Evolutionary conservation across 495 filamentous ascomycete genomes (phyloP), one percentile per base, ranked within the genome.

Genomic region (Astrothelium subdiscretum): DNA sequence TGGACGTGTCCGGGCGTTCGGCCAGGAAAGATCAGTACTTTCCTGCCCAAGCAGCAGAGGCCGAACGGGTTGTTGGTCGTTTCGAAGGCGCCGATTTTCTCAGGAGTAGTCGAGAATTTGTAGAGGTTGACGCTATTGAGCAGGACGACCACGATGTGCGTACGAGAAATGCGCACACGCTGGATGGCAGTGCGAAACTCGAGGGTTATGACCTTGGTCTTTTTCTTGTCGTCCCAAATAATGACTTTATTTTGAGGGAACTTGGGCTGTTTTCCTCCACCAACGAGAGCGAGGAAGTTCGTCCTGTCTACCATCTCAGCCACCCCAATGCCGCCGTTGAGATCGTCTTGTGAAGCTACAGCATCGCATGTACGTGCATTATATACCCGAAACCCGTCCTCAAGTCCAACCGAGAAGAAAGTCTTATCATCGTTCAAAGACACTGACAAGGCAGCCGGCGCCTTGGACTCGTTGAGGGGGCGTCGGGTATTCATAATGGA

Each of bases 1-100:
- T 96, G 92, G n/a, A 97, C 86, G 66, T 98, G 94, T 26, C 95
- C 94, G 0, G 83, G 75, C 5, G 88, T 90, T 44, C 90, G 79
- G 26, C 91, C 92, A 0, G 92, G 94, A 67, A 97, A 95, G 22
- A 84, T 87, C 1, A 96, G 73, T 11, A 86, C 69, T 64, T 86
- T 85, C 27, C 85, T 72, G 2, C 89, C 86, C 18, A 98, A 74
- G 70, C 85, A 88, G 68, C 88, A 92, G 2, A 97, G 75, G 0
- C 94, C 94, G 62, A 85, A 75, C 5, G 85, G 83, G 71, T 98
- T 98, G 77, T 92, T 87, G 38, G 87, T 82, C 6, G 94, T 98
- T 70, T 95, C 89, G 68, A 88, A 95, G 29, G 83, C 81, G 26
- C 83, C 83, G 0, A 91, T 73, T 51, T 90, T 87, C 61, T 85